These are phyloP conservation scores for Prunus salicina DNA, from an alignment of 306 rosid species.

Conservation along the genomic window DNA sequence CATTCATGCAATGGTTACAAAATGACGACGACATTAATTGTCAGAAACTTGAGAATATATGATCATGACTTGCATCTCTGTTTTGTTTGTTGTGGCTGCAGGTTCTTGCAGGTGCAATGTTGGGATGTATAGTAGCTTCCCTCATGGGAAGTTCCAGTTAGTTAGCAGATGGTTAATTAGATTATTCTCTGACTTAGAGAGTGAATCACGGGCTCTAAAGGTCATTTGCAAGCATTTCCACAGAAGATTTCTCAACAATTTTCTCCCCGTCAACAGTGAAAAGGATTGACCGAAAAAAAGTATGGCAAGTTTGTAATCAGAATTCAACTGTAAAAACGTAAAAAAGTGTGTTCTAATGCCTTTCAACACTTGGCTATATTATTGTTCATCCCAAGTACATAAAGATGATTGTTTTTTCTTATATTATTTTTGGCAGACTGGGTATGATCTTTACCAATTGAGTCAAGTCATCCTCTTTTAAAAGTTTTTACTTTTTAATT, in stretches of 20 bases:
- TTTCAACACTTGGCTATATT: not conserved
- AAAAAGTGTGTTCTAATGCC: not conserved
- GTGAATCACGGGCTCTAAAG: slow-evolving; percentile 1
- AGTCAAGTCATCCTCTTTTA: too few species aligned
- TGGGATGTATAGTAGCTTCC: slow-evolving; percentile 44
- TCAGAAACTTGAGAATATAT: not conserved
- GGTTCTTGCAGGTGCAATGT: slow-evolving; percentile 48
- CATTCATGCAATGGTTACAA: not conserved
- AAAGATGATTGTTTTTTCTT: not conserved
- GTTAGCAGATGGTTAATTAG: slow-evolving; percentile 12
- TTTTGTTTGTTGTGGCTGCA: slow-evolving; percentile 14
- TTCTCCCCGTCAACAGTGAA: not conserved
- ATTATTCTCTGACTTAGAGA: not conserved
- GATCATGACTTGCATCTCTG: not conserved
- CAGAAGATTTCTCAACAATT: not conserved
- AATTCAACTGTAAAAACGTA: not conserved
- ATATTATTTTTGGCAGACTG: too few species aligned
- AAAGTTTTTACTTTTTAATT: too few species aligned
- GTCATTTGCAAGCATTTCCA: not conserved
- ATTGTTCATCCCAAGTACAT: not conserved
- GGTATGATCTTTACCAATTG: too few species aligned
- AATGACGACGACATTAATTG: not conserved
- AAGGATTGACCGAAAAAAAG: not conserved
- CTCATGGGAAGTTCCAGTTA: slow-evolving; percentile 32
- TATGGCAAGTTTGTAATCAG: slow-evolving; percentile 7